Conservation (phyloP, 352 stramenopile species). For the Achlya hypogyna region DNA sequence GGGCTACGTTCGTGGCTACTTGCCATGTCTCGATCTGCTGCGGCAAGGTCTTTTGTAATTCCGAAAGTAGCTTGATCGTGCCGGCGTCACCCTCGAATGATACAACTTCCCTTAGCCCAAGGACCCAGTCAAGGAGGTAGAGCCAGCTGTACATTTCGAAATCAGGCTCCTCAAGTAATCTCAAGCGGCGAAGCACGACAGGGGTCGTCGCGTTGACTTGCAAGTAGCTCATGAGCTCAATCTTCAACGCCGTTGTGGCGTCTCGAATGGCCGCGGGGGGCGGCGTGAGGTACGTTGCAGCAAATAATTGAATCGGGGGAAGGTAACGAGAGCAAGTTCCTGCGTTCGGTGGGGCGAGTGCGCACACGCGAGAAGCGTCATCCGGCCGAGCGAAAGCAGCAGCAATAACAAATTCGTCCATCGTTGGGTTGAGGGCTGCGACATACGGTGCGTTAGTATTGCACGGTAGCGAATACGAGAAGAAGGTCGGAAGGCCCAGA, state of each 20-base stretch:
- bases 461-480: neutral
- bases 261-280: neutral
- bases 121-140: neutral
- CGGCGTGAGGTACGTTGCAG: neutral
- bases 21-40: neutral
- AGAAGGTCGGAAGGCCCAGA: neutral
- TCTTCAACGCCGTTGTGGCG: neutral
- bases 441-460: neutral
- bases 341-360: too few relatives aligned
- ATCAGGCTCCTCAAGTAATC: neutral
- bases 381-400: neutral
- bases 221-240: neutral
- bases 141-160: neutral
- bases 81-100: neutral
- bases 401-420: neutral
- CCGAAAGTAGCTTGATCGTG: neutral
- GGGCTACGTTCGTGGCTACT: neutral
- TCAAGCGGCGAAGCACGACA: neutral
- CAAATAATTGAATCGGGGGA: neutral
- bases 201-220: neutral
- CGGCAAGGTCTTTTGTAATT: neutral
- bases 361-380: too few relatives aligned
- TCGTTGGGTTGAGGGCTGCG: neutral
- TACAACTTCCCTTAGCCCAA: constrained; percentile 1
- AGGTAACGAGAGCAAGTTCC: neutral